These are phyloP conservation scores for Metschnikowia sp. DNA, from an alignment of 805 yeast genomes.

Conservation along the genomic window DNA sequence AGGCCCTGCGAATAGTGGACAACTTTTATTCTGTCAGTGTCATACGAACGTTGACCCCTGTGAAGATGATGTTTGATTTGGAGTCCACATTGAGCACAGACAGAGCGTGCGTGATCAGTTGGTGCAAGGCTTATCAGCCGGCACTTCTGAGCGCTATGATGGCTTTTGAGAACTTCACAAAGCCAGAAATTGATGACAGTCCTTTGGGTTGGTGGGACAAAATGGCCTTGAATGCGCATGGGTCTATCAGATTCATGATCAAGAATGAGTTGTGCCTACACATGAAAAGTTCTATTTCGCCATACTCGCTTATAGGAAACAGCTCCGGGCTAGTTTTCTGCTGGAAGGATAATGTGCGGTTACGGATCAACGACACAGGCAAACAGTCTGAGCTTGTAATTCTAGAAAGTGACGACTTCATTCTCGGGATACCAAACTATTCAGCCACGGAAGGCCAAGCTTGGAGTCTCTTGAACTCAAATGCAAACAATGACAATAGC, in stretches of 20 bases:
- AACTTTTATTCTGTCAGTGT: conserved; percentile 56
- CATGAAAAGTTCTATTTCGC: conserved; percentile 58
- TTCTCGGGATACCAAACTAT: conserved; percentile 55
- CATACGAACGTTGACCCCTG: conserved; percentile 61
- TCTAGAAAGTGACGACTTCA: conserved; percentile 54
- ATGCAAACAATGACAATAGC: conserved; percentile 11
- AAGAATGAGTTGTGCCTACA: conserved; percentile 55
- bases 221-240: conserved; percentile 52
- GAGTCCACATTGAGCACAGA: conserved; percentile 43
- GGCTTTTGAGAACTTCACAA: conserved; percentile 44
- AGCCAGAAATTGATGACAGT: conserved; percentile 43
- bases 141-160: conserved; percentile 49
- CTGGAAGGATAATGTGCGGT: conserved; percentile 54
- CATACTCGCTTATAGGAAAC: conserved; percentile 54
- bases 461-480: conserved; percentile 36
- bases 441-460: conserved; percentile 30
- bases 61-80: conserved; percentile 53
- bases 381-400: conserved; percentile 49
- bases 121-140: conserved; percentile 64
- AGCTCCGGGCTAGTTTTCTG: conserved; percentile 63
- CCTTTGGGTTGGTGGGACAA: conserved; percentile 53
- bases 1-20: conserved; percentile 26
- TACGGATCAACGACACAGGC: conserved; percentile 49
- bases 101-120: conserved; percentile 50
- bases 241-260: conserved; percentile 47